Evolutionary conservation across 2,329 filamentous ascomycete species (phyloP).

Genomic region (Drechslerella dactyloides): DNA sequence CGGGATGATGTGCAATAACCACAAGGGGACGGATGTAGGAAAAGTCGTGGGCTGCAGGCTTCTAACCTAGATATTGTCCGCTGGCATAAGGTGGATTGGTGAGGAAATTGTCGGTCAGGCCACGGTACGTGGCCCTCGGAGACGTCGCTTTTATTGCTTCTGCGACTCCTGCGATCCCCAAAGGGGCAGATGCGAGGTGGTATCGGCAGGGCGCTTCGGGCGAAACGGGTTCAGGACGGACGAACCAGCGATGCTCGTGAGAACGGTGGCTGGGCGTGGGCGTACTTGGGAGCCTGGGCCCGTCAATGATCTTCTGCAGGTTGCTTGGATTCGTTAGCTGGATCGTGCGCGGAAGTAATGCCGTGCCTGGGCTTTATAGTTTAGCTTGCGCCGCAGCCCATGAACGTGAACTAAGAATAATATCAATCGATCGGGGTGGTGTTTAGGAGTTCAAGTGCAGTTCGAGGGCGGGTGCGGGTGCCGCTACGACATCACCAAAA

Average conservation of each 20-base stretch:
- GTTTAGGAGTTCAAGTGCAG: too few relatives aligned
- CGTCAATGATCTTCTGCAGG: not conserved
- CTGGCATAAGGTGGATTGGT: constrained; percentile 26
- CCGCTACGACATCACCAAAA: constrained; percentile 2
- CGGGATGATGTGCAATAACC: constrained; percentile 34
- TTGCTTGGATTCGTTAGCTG: not conserved
- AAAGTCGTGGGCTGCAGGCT: constrained; percentile 21
- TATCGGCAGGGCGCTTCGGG: constrained; percentile 38
- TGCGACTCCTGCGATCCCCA: constrained; percentile 27
- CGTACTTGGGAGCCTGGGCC: not conserved
- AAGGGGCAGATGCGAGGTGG: constrained; percentile 47
- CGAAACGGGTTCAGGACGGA: constrained; percentile 20
- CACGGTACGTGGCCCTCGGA: constrained; percentile 15
- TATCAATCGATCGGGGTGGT: too few relatives aligned
- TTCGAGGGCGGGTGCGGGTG: not conserved
- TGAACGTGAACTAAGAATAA: not conserved
- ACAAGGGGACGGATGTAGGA: constrained; percentile 2
- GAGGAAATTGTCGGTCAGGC: constrained; percentile 21
- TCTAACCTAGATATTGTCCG: constrained; percentile 33
- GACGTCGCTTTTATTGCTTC: constrained; percentile 18
- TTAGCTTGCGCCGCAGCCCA: constrained; percentile 4
- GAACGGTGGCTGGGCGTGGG: not conserved
- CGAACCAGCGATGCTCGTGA: not conserved
- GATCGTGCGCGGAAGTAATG: constrained; percentile 3
- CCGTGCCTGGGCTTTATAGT: constrained; percentile 7